Evolutionary conservation across 2,329 filamentous ascomycete genomes (phyloP), one percentile per base, ranked within the genome.

Genomic region (Parafenestella ontariensis): DNA sequence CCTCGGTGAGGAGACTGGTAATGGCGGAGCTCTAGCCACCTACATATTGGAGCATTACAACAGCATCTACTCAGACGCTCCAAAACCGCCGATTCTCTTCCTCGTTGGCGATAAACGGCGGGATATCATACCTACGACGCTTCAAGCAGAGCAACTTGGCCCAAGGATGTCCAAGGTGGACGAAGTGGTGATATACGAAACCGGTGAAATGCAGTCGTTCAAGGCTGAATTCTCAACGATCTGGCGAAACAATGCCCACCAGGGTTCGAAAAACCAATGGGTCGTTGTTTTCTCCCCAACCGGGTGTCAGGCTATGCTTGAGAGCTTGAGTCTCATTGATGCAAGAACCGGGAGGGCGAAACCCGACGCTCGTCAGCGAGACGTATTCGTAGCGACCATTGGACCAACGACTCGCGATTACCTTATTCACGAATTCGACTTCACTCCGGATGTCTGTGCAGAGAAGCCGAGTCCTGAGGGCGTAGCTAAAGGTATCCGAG

Each of bases 341-440:
- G 58, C 67, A 34, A 58, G 71, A 8, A 74, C 74, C 18, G 78
- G 77, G 6, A 77, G 69, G 41, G 71, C 71, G 40, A 67, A 58
- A 20, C 60, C 49, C 52, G 49, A 31, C 24, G 50, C 34, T 31
- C 49, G 41, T 26, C 24, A 46, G 20, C 77, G 77, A 9, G 81
- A 74, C 46, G 89, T 87, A 1, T 87, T 85, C 58, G 81, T 98
- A 56, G 91, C 89, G 13, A 96, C 93, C 0, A 99, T 99, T 75
- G 95, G 95, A 0, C 94, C 95, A 11, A 99, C 95, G 17, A 99
- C 95, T 10, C 83, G 88, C 59, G 87, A 92, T 63, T 87, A 91
- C 76, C 77, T 99, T 40, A 72, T 79, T 15, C 79, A 81, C 18
- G 82, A 81, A 1, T 91, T 92, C 72, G 84, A 78, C 0, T 89